Evolutionary conservation across 2,329 filamentous ascomycete genomes (phyloP), one percentile per base, ranked within the genome.

Genomic region (Claviceps africana): DNA sequence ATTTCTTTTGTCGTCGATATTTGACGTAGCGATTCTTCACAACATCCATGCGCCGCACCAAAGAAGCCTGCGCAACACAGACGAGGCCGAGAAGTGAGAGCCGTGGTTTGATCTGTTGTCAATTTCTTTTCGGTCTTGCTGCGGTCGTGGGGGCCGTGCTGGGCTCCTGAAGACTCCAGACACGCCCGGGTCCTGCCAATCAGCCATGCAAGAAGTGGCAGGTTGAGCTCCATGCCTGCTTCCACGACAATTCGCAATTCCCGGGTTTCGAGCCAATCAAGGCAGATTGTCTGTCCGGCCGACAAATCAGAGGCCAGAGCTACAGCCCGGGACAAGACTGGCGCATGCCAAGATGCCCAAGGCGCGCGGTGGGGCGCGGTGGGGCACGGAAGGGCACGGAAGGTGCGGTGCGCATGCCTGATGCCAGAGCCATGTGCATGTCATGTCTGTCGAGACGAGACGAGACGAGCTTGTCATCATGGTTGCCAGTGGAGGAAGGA

Each of bases 121-220:
- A 17, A 37, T n/a, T 37, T 11, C 17, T 37, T 37, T n/a, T n/a
- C n/a, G 15, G 35, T 37, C 15, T n/a, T n/a, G 35, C 35, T 17
- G 35, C 35, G 35, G 17, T 8, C 4, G 35, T 17, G 35, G 15
- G 15, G 15, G 33, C 13, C 10, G 33, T 13, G 10, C 33, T 35
- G 4, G 35, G 35, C 15, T 9, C 35, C 17, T 15, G 35, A 15
- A 15, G 15, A 17, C n/a, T 25, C 25, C 4, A 7, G 35, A 42
- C 51, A 53, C 51, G 40, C 47, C 47, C 40, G 13, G 42, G 11
- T 43, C 33, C 22, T 31, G 22, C 40, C 47, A 46, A 49, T 46
- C 46, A 45, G 33, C 21, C 30, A 21, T 11, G 46, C 13, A 22
- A 52, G 30, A 44, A 52, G 25, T 39, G 45, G 30, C 46, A 48